Percentiles rank a stretch among this genome's conserved stretches.
Conservation (phyloP, 257 asterid species). For the Solanum okadae region DNA sequence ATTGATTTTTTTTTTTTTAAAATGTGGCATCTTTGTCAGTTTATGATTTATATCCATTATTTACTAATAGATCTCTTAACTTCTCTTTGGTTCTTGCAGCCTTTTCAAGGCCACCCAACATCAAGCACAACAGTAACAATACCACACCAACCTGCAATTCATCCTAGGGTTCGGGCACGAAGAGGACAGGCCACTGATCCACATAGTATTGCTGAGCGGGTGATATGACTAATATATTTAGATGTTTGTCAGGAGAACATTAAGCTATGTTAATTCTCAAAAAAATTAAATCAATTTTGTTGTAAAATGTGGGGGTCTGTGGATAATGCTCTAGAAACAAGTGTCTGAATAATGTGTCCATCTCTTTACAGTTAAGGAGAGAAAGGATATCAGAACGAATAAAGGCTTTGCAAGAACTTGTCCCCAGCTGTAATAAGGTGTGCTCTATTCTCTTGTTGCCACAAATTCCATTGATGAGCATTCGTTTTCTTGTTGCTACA, state of each 20-base stretch:
- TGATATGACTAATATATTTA: conserved; percentile 3
- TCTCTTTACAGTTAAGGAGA: conserved; percentile 53
- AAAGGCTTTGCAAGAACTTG: conserved; percentile 79
- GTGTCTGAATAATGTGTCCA: neutral
- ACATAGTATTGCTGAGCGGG: conserved; percentile 57
- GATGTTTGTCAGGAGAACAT: neutral
- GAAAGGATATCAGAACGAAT: conserved; percentile 78
- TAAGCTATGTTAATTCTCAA: neutral
- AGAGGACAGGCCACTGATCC: conserved; percentile 54
- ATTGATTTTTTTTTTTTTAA: neutral
- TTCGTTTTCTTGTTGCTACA: neutral
- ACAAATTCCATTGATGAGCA: neutral
- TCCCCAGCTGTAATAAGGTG: conserved; percentile 81
- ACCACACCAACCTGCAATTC: conserved; percentile 54
- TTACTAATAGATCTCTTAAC: neutral
- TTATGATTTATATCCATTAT: neutral
- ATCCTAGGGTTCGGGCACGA: conserved; percentile 75
- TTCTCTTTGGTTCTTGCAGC: conserved; percentile 23
- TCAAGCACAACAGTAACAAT: conserved; percentile 39
- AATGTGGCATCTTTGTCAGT: neutral
- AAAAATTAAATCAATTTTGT: neutral
- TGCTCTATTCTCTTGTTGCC: conserved; percentile 2
- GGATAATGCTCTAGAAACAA: neutral
- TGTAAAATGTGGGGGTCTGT: neutral
- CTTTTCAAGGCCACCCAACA: conserved; percentile 57